Evolutionary conservation across 2,329 filamentous ascomycete genomes (phyloP).

Genomic region (Botrytis squamosa): DNA sequence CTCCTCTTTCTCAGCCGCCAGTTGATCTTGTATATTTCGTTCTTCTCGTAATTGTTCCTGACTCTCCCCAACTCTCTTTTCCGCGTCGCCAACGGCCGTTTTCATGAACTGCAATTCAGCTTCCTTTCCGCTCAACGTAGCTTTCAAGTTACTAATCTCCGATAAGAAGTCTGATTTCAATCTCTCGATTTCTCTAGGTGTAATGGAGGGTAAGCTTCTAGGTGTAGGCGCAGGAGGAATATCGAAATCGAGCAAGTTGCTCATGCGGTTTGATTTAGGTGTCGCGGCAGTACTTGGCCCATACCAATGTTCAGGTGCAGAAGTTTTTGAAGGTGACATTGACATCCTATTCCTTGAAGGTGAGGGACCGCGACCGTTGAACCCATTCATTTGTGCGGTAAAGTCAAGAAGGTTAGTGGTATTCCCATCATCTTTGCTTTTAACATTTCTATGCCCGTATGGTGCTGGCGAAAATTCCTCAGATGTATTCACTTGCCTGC

Average conservation of each 20-base stretch:
- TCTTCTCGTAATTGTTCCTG: slow-evolving; percentile 82
- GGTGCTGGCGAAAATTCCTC: slow-evolving; percentile 43
- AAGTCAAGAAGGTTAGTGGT: slow-evolving; percentile 85
- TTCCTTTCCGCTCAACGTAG: slow-evolving; percentile 87
- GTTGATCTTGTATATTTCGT: slow-evolving; percentile 64
- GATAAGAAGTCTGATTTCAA: slow-evolving; percentile 89
- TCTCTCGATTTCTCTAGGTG: slow-evolving; percentile 86
- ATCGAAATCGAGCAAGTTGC: slow-evolving; percentile 83
- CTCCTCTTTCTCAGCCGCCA: slow-evolving; percentile 71
- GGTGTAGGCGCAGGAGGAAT: slow-evolving; percentile 92
- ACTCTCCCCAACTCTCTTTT: slow-evolving; percentile 84
- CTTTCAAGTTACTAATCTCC: slow-evolving; percentile 91
- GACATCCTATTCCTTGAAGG: slow-evolving; percentile 51
- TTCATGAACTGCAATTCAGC: slow-evolving; percentile 88
- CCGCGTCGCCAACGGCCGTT: slow-evolving; percentile 82
- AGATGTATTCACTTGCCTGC: slow-evolving; percentile 28
- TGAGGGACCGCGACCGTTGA: slow-evolving; percentile 47
- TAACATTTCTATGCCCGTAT: slow-evolving; percentile 38
- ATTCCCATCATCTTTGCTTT: slow-evolving; percentile 45
- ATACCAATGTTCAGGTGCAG: slow-evolving; percentile 30
- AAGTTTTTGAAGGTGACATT: slow-evolving; percentile 47
- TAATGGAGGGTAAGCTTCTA: slow-evolving; percentile 85
- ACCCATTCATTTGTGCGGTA: slow-evolving; percentile 70
- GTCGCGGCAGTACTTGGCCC: slow-evolving; percentile 26
- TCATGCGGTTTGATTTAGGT: slow-evolving; percentile 45